phyloP scores from a whole-genome alignment of 2,329 filamentous ascomycete genomes.

The Apiospora aurea region DNA sequence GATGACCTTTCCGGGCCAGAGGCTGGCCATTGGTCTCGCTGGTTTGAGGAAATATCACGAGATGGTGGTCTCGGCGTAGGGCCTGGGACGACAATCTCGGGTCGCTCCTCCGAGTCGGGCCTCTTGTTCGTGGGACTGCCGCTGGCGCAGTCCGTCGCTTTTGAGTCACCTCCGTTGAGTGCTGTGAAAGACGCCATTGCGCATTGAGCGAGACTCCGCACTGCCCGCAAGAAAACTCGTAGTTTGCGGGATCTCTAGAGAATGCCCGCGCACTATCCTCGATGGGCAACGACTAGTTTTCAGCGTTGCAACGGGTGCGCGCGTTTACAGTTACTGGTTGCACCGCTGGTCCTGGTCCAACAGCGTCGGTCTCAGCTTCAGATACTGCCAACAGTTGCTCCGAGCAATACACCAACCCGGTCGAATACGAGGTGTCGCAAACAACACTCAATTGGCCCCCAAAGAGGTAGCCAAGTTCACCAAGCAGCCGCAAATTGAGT shows the following conservation, averaged over 20 bases:
- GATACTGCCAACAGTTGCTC: slow-evolving; percentile 14
- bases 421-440: slow-evolving; percentile 13
- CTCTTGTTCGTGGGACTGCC: slow-evolving; percentile 38
- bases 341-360: background rate
- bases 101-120: slow-evolving; percentile 38
- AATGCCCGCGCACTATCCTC: background rate
- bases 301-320: background rate
- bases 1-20: slow-evolving; percentile 50
- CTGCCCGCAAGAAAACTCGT: background rate
- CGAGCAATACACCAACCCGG: slow-evolving; percentile 6
- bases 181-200: slow-evolving; percentile 45
- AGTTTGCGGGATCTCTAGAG: background rate
- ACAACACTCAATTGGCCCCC: slow-evolving; percentile 16
- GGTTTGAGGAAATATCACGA: slow-evolving; percentile 37
- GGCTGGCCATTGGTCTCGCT: slow-evolving; percentile 51
- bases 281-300: background rate
- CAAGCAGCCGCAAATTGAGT: slow-evolving; percentile 3
- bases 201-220: slow-evolving; percentile 29
- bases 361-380: slow-evolving; percentile 1
- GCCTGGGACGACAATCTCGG: slow-evolving; percentile 31
- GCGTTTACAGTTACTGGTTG: slow-evolving; percentile 11
- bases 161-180: slow-evolving; percentile 42
- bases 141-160: slow-evolving; percentile 34
- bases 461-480: slow-evolving; percentile 17
- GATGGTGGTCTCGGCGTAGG: slow-evolving; percentile 29